Evolutionary conservation across 2,329 filamentous ascomycete genomes (phyloP), one percentile per base, ranked within the genome.

Genomic region (Fusarium albosuccineum): DNA sequence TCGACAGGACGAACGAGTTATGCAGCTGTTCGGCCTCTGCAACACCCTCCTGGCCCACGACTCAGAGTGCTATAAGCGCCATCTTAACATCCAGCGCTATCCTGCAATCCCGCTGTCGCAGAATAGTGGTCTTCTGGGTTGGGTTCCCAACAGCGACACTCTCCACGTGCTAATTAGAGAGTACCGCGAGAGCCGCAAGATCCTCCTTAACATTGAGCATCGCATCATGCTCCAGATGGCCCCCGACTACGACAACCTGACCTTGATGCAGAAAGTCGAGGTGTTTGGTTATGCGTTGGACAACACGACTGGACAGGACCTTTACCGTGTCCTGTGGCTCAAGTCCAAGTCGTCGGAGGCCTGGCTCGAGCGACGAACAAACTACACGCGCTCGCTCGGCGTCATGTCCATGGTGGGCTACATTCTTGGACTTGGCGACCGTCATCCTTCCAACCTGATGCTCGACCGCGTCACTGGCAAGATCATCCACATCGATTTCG

Each of bases 321-420:
- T 99, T 27, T 99, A 99, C 80, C 92, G 96, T 37, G 95, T 99
- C 2, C 83, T 99, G 36, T 99, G 97, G 96, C 86, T 99, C 71
- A 99, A 99, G 87, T 97, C 93, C 76, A 97, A 97, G 85, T 97
- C 92, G 64, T 97, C 95, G 0, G 96, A 99, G 79, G 92, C 95
- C 2, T 99, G 96, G 96, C 89, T 99, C 34, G 96, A 98, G 79
- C 88, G 96, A 42, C 91, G 96, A 54, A 99, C 97, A n/a, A 99
- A 97, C 77, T 99, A 99, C 81, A 99, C 96, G 16, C 91, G 96
- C 60, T 98, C 95, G 1, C 85, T 99, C 2, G 96, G 93, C 72
- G 96, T 99, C 74, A 99, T 99, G 96, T 97, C 94, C n/a, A 99
- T 99, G 94, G 96, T 98, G n/a, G 96, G 96, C 67, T 99, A 99